These are phyloP conservation scores for Anthracocystis panici-leucophaei DNA, from an alignment of 1,284 basidiomycete species.

Conservation along the genomic window DNA sequence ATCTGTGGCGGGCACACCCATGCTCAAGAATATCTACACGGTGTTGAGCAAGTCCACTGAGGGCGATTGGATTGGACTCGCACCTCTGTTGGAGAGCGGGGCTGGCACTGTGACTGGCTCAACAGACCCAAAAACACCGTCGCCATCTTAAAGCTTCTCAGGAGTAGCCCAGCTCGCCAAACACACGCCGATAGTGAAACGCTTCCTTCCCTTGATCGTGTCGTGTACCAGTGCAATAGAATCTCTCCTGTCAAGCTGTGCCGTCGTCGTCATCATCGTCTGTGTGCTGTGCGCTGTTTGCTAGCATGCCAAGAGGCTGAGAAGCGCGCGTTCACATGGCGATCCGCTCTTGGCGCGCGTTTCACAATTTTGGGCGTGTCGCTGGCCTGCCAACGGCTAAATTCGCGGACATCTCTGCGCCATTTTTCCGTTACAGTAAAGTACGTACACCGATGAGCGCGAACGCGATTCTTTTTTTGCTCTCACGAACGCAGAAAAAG, in stretches of 20 bases:
- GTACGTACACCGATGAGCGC: constrained; percentile 4
- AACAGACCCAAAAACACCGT: background rate
- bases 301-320: background rate
- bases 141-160: background rate
- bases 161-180: too few relatives aligned
- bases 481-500: background rate
- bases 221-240: too few relatives aligned
- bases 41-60: constrained; percentile 17
- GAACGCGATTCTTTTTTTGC: too few relatives aligned
- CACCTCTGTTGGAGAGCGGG: constrained; percentile 12
- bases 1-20: constrained; percentile 30
- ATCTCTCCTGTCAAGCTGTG: too few relatives aligned
- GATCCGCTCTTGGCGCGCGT: background rate
- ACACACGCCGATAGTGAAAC: too few relatives aligned
- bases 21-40: constrained; percentile 43
- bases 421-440: too few relatives aligned
- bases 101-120: background rate
- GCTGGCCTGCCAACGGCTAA: background rate
- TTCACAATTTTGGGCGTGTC: background rate
- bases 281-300: too few relatives aligned
- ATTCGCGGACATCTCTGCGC: background rate
- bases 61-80: constrained; percentile 40
- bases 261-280: too few relatives aligned
- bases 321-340: background rate
- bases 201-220: too few relatives aligned